Base-by-base conservation (phyloP, 257 asterid genomes). In the Echium plantagineum region DNA sequence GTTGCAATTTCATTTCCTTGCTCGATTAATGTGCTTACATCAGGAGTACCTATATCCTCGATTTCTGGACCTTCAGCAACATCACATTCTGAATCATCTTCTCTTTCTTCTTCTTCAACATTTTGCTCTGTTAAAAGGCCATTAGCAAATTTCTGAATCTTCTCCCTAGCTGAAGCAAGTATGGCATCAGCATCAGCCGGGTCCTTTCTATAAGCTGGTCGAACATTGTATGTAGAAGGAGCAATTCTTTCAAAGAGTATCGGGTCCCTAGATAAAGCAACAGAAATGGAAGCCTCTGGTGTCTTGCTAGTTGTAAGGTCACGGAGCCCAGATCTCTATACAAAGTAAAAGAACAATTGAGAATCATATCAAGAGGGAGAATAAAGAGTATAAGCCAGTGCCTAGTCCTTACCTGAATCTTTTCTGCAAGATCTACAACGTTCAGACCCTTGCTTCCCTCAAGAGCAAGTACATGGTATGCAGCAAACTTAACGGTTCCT, bases 401-500 rank as follows among this genome's bases (percentile, higher is more conserved):
- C 26, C 26, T 66, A 62, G 65, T 77, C 26, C 26, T 24, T 24
- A 93, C 99, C 85, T 93, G 99, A 77, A 93, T 93, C 81, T 85
- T 89, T 60, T 93, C 97, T 2, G 99, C 99, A 55, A 93, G 83
- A 58, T 93, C 99, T 64, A 89, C 78, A 54, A 93, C 99, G 64
- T 86, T 89, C 59, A 93, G 72, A 58, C 99, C 99, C 73, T 81
- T 85, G 87, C 90, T 85, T 70, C 97, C 99, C 73, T 89, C 99
- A 30, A 93, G 94, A 72, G 99, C 95, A 71, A 93, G 99, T 63
- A 93, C 96, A 77, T 93, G 99, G 71, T 93, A 93, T 56, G 99
- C 99, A 73, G 99, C 99, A 83, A 89, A 93, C 69, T 93, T 93
- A 61, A 93, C 97, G 19, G 99, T 93, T 74, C 99, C 99, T 7